phyloP scores from a whole-genome alignment of 2,329 filamentous ascomycete species.

The Paecilomyces niveus region DNA sequence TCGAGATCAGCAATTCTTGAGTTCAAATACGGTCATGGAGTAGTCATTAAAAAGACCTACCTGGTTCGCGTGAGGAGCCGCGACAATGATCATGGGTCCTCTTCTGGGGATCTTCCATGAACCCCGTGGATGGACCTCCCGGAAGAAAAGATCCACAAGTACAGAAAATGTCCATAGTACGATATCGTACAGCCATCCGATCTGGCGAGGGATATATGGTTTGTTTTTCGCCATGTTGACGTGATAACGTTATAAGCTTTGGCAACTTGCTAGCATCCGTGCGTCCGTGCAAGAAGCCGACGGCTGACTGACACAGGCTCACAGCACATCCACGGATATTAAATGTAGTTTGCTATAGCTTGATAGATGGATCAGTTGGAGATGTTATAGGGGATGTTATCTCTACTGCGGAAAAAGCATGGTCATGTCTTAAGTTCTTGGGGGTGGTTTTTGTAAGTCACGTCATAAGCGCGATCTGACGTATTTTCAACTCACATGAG shows the following conservation, averaged over 20 bases:
- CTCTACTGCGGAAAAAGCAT: background rate
- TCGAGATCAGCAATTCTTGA: constrained; percentile 6
- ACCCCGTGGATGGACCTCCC: constrained; percentile 89
- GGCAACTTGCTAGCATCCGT: background rate
- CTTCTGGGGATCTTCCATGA: constrained; percentile 89
- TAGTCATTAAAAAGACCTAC: constrained; percentile 38
- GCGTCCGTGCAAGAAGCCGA: background rate
- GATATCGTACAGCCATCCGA: constrained; percentile 45
- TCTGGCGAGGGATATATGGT: constrained; percentile 36
- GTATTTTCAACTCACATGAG: background rate
- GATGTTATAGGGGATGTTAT: background rate
- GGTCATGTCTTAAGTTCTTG: background rate
- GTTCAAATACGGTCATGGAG: background rate
- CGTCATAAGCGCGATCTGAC: background rate
- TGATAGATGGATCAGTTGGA: background rate
- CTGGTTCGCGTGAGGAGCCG: constrained; percentile 94
- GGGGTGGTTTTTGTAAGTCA: background rate
- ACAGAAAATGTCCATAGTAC: constrained; percentile 50
- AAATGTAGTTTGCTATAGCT: background rate
- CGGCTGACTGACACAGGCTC: background rate
- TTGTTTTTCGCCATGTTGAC: constrained; percentile 27
- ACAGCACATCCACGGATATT: background rate
- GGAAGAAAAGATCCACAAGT: constrained; percentile 92
- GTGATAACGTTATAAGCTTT: background rate
- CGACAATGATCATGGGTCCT: constrained; percentile 90